Base-by-base conservation (phyloP, 441 rosid species). In the Populus hybrid region DNA sequence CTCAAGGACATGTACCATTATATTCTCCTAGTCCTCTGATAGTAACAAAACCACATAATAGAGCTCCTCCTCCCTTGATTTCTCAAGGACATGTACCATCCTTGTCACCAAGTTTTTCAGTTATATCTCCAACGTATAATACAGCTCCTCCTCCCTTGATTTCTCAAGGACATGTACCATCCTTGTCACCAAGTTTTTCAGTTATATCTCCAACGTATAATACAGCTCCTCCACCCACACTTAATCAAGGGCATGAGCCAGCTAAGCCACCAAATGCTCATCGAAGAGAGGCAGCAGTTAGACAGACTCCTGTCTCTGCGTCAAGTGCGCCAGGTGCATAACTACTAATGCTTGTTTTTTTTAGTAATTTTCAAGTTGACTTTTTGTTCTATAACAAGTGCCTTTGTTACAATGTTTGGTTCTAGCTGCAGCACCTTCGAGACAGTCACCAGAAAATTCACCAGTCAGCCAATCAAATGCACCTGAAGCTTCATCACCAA, bases 361-460 rank as follows among this genome's bases (percentile, higher is more conserved):
- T 68, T 16, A 65, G 68, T 30, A 24, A 66, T 70, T 50, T 71
- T 69, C 70, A 72, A 12, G 54, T 28, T 34, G 42, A 21, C 14
- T 61, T 72, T 76, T 70, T 30, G 50, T 59, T 67, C 77, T 63
- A 73, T 50, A 38, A 9, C 67, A 67, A 73, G 80, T 32, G 16
- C 38, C n/a, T 16, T 69, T 59, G 9, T 74, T 20, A 23, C n/a
- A 16, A 46, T 34, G 36, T 73, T 26, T 86, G 84, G 84, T 81
- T 80, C 84, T 90, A 77, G 85, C 80, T 76, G 66, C 85, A 38
- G 65, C 86, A 23, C 90, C 93, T 68, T 64, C 70, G 4, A 68
- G 63, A 70, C 76, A 85, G 79, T 83, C 69, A 42, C 87, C 91
- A 46, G 85, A 79, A 67, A 63, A 78, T 59, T 81, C 91, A 79